Conservation (phyloP, 305 asterid species). For the Withania somnifera region DNA sequence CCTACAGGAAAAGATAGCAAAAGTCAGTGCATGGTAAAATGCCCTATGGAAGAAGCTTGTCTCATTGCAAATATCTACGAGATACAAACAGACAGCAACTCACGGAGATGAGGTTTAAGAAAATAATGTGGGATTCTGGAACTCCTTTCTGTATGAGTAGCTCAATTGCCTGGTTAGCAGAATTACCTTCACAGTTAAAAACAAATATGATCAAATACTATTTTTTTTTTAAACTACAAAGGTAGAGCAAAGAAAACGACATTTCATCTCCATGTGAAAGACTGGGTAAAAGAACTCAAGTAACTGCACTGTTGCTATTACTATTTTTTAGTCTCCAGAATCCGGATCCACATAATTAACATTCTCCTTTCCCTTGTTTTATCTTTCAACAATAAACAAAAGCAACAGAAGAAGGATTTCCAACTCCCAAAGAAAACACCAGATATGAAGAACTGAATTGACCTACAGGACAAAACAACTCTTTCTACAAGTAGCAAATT, state of each 20-base stretch:
- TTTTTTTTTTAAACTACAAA: neutral
- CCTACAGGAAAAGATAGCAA: conserved; percentile 26
- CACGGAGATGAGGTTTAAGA: conserved; percentile 94
- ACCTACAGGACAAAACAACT: neutral
- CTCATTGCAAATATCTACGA: neutral
- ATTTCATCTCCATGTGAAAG: neutral
- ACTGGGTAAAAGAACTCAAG: neutral
- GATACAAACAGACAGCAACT: conserved; percentile 15
- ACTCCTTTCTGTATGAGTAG: conserved; percentile 91
- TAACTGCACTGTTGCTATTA: neutral
- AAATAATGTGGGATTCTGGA: conserved; percentile 91
- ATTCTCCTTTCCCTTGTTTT: neutral
- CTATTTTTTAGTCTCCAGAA: neutral
- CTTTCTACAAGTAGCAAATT: neutral
- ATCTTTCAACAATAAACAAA: neutral
- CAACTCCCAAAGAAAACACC: neutral
- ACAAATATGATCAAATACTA: neutral
- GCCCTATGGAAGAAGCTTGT: neutral
- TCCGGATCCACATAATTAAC: neutral
- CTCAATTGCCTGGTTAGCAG: conserved; percentile 98
- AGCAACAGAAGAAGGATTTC: neutral
- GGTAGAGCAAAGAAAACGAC: neutral
- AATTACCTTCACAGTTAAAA: conserved; percentile 53
- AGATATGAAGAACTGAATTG: neutral
- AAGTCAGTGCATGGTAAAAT: neutral